Conservation (phyloP, 1,139 yeast species). For the Meyerozyma carpophila region DNA sequence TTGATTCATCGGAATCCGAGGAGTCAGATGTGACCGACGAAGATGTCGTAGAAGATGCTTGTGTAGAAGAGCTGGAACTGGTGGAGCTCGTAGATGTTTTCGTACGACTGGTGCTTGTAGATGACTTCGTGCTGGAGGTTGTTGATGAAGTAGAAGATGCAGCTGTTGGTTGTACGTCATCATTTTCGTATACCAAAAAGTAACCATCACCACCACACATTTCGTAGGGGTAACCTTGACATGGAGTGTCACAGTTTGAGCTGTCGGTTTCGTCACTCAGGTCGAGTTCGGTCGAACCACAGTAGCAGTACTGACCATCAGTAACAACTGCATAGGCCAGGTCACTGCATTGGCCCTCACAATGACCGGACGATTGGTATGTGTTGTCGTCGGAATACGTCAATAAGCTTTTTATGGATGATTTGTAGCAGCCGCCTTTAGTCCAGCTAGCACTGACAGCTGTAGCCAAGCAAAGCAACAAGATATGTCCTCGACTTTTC, state of each 20-base stretch:
- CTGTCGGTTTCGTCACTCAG: slow-evolving; percentile 22
- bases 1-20: slow-evolving; percentile 2
- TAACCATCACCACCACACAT: slow-evolving; percentile 60
- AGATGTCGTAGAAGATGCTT: slow-evolving; percentile 7
- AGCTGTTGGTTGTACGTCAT: slow-evolving; percentile 17
- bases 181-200: slow-evolving; percentile 43
- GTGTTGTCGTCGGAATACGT: slow-evolving; percentile 26
- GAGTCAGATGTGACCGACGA: slow-evolving; percentile 7
- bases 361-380: slow-evolving; percentile 50
- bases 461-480: slow-evolving; percentile 3
- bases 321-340: slow-evolving; percentile 48
- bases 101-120: slow-evolving; percentile 8
- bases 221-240: slow-evolving; percentile 54
- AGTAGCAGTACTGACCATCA: slow-evolving; percentile 53
- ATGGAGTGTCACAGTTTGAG: slow-evolving; percentile 41
- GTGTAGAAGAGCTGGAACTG: slow-evolving; percentile 4
- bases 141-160: slow-evolving; percentile 10
- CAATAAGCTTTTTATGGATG: slow-evolving; percentile 18
- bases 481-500: slow-evolving; percentile 3
- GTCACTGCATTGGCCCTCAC: slow-evolving; percentile 42
- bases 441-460: slow-evolving; percentile 16
- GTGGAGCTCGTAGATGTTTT: slow-evolving; percentile 7
- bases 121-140: slow-evolving; percentile 10
- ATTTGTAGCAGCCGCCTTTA: slow-evolving; percentile 31
- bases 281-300: slow-evolving; percentile 47